Evolutionary conservation across 805 yeast genomes (phyloP).

Genomic region (Kazachstania taianensis): DNA sequence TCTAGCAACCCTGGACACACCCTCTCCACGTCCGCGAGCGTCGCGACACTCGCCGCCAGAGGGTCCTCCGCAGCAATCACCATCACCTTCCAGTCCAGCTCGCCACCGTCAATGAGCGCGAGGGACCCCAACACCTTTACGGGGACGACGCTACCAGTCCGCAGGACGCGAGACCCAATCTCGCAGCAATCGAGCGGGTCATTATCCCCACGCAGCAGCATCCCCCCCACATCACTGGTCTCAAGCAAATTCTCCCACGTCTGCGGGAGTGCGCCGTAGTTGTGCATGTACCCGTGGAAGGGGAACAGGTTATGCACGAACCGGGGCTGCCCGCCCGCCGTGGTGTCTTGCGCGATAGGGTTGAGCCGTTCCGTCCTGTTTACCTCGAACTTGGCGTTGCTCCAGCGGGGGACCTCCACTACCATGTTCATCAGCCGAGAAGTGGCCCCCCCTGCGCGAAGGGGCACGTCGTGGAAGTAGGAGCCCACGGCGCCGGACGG

Average conservation of each 20-base stretch:
- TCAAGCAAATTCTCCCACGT: slow-evolving; percentile 94
- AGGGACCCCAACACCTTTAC: slow-evolving; percentile 67
- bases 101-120: slow-evolving; percentile 86
- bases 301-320: slow-evolving; percentile 76
- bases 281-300: slow-evolving; percentile 73
- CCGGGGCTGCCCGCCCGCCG: slow-evolving; percentile 57
- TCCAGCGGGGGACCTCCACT: slow-evolving; percentile 73
- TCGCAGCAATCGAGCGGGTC: slow-evolving; percentile 95
- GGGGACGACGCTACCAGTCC: slow-evolving; percentile 54
- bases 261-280: slow-evolving; percentile 84
- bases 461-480: slow-evolving; percentile 64
- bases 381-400: slow-evolving; percentile 77
- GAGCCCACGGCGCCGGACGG: slow-evolving; percentile 43
- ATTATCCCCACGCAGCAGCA: slow-evolving; percentile 64
- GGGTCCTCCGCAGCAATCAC: slow-evolving; percentile 62
- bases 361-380: slow-evolving; percentile 46
- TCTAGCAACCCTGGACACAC: slow-evolving; percentile 63
- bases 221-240: slow-evolving; percentile 31
- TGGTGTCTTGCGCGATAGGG: slow-evolving; percentile 73
- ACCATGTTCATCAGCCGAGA: slow-evolving; percentile 63
- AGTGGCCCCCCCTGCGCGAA: slow-evolving; percentile 38
- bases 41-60: slow-evolving; percentile 47
- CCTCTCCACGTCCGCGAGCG: slow-evolving; percentile 56
- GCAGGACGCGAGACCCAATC: slow-evolving; percentile 53
- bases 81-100: slow-evolving; percentile 89